Percentiles rank a stretch among this genome's conserved stretches.
phyloP scores from a whole-genome alignment of 2,329 filamentous ascomycete genomes.

The Colletotrichum viniferum region DNA sequence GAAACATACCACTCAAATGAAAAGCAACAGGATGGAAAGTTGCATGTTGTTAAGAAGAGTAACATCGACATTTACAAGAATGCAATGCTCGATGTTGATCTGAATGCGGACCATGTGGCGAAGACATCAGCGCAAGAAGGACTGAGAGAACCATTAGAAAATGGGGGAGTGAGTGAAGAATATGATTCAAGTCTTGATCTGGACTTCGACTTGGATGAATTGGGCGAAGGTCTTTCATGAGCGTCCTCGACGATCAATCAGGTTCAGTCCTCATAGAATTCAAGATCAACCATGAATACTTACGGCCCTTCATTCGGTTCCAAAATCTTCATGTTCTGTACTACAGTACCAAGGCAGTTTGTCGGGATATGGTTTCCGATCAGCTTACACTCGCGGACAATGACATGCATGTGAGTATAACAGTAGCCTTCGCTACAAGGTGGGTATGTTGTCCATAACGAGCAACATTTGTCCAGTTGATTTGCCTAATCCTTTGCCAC shows the following conservation, averaged over 20 bases:
- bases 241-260: background rate
- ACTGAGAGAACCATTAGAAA: background rate
- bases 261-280: background rate
- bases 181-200: background rate
- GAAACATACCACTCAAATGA: background rate
- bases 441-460: background rate
- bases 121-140: background rate
- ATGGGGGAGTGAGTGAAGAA: background rate
- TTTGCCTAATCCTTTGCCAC: accelerated
- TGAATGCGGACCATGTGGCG: background rate
- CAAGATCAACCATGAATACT: background rate
- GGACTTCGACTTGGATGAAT: background rate
- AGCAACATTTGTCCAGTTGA: background rate
- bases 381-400: background rate
- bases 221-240: background rate
- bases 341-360: background rate
- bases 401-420: background rate
- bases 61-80: background rate
- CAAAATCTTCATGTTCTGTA: background rate
- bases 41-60: background rate
- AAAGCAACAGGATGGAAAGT: background rate
- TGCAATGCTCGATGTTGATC: background rate
- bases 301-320: background rate
- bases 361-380: background rate
- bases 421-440: background rate